Evolutionary conservation across 331 rosid species (phyloP).

Genomic region (Malus hybrid): DNA sequence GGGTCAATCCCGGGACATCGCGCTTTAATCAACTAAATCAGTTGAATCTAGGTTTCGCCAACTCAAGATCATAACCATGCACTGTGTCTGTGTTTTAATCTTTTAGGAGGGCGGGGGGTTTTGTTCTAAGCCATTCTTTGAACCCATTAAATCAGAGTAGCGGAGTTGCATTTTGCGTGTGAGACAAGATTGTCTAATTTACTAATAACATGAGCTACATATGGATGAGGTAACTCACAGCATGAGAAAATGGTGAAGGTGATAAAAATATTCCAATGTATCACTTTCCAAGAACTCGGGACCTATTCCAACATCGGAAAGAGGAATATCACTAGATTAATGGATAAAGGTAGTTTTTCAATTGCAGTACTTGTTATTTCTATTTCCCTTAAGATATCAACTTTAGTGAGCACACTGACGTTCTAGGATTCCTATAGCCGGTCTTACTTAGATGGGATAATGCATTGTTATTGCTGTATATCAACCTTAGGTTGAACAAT

Average conservation of each 20-base stretch:
- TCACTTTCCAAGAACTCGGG: too few species aligned
- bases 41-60: background rate
- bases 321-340: too few species aligned
- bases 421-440: too few species aligned
- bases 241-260: too few species aligned
- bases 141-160: background rate
- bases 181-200: background rate
- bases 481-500: too few species aligned
- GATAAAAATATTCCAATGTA: background rate
- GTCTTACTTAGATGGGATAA: too few species aligned
- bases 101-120: background rate
- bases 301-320: too few species aligned
- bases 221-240: background rate
- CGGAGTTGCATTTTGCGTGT: background rate
- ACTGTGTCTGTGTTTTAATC: background rate
- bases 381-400: too few species aligned
- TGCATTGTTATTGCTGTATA: too few species aligned
- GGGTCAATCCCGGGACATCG: background rate
- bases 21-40: background rate
- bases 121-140: background rate
- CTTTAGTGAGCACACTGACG: too few species aligned
- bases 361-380: background rate
- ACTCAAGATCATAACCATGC: background rate
- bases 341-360: background rate
- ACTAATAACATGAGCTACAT: background rate